Base-by-base conservation (phyloP, 2,329 filamentous ascomycete genomes). In the Alternaria burnsii region DNA sequence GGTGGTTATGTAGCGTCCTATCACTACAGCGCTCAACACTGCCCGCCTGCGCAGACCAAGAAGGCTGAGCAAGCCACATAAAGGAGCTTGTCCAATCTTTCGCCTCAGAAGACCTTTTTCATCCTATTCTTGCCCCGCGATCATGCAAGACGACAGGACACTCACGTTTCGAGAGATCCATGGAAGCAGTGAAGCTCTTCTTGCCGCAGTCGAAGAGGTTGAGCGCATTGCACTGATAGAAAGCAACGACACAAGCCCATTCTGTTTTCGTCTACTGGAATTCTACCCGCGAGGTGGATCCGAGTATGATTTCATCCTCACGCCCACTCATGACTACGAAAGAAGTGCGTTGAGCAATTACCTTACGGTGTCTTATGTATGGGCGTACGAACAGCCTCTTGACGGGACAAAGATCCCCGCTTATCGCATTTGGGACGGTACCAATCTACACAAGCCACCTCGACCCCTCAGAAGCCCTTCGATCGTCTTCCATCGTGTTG, bases 371-470 rank as follows among this genome's bases (percentile, higher is more conserved):
- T 12, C 46, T 24, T 50, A 38, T 11, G 30, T 26, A 1, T 50
- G 46, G 30, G 5, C 32, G 3, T 20, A 36, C 1, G 4, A 16
- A 7, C 20, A 18, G 3, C 10, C 14, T 24, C 3, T 10, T 1
- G 8, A 26, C 3, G 30, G 14, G 2, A 36, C 2, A 3, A 0
- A 8, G 9, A 6, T 50, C 0, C 46, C 30, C 1, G 4, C 11
- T 7, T 50, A 36, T 3, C 30, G 20, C n/a, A 2, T 50, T 4
- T 50, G 20, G 46, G 32, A 50, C 1, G 5, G 9, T 1, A 1
- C 1, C 20, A 3, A n/a, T 5, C 3, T 24, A 5, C 0, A 24
- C 0, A 26, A 26, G 14, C 5, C 3, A 4, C 9, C 46, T 5
- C 2, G 20, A 24, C 20, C 4, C 0, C 14, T 50, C 16, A 26